Evolutionary conservation across 2,329 filamentous ascomycete genomes (phyloP), one percentile per base, ranked within the genome.

Genomic region (Colletotrichum sp.): DNA sequence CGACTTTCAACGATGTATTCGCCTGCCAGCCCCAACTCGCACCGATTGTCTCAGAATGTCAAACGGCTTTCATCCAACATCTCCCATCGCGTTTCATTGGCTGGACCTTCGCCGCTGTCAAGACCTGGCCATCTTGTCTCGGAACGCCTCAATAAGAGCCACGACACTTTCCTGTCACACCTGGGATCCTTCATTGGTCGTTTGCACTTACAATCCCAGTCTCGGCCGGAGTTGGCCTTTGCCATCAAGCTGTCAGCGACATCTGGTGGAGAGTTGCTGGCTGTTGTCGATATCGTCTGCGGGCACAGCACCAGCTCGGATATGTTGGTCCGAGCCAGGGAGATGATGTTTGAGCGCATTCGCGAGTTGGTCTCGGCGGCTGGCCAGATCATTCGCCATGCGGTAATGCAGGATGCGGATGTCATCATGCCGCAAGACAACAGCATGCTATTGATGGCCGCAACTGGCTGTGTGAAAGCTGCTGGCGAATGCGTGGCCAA

Each of bases 401-500:
- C 91, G 6, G 91, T 92, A n/a, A 87, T 90, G 9, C 93, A 94
- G 15, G 92, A 94, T 36, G 94, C 96, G 76, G 93, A 96, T 75
- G 88, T 97, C 39, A 94, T 98, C 79, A 91, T 96, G 84, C 94
- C 94, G 2, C 92, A 95, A 76, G 93, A 96, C 80, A 95, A 95
- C 78, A 93, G 91, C 78, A 90, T 93, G 32, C 89, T 98, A 55
- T 90, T 97, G 36, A 89, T 91, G 76, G 95, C 95, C 25, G 96
- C 96, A 10, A 98, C 96, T 8, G 93, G 92, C 75, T 98, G 96
- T 82, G 96, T 99, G 30, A 93, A 95, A 79, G 94, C 95, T 27
- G 96, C 96, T 60, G 96, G 96, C 55, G 96, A 98, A 79, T 98
- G 96, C 83, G 94, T 98, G 25, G 93, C 94, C 8, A 96, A 96